phyloP scores from a whole-genome alignment of 495 filamentous ascomycete genomes.

The Letharia columbiana region DNA sequence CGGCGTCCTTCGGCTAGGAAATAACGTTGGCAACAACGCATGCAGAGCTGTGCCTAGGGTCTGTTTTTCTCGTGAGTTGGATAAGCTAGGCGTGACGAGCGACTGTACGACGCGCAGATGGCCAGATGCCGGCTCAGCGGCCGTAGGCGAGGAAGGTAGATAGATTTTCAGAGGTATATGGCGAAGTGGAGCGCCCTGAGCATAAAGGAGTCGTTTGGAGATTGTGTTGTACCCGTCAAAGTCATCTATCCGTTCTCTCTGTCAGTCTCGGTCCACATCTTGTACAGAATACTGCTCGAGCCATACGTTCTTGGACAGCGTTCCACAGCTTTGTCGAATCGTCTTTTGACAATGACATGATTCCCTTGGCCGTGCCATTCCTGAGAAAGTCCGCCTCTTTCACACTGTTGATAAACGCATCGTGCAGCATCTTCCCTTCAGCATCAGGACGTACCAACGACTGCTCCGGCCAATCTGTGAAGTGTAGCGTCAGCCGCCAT shows the following conservation, averaged over 20 bases:
- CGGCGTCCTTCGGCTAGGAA: conserved; percentile 75
- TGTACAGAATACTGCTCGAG: not conserved
- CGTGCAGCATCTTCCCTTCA: conserved; percentile 54
- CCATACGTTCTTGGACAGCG: conserved; percentile 67
- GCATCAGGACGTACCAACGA: conserved; percentile 57
- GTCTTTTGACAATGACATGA: conserved; percentile 86
- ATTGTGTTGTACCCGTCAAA: conserved; percentile 49
- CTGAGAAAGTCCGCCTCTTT: conserved; percentile 94
- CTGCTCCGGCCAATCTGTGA: conserved; percentile 64
- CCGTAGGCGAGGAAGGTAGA: conserved; percentile 59
- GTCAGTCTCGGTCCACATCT: not conserved
- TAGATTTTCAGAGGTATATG: conserved; percentile 84
- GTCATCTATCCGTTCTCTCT: conserved; percentile 49
- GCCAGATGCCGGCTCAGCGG: conserved; percentile 31
- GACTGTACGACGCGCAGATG: conserved; percentile 64
- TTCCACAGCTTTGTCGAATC: conserved; percentile 83
- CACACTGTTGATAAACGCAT: conserved; percentile 87
- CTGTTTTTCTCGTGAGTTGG: conserved; percentile 50
- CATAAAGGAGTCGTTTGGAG: conserved; percentile 68
- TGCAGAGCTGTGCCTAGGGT: conserved; percentile 79
- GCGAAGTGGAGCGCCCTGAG: conserved; percentile 58
- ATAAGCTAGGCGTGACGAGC: conserved; percentile 47
- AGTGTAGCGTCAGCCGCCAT: conserved; percentile 71
- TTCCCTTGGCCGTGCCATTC: conserved; percentile 81
- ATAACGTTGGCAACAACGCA: conserved; percentile 66